A percentile compares a stretch with the other conserved stretches of the same genome.
phyloP scores from a whole-genome alignment of 2,329 filamentous ascomycete species.

The Ascochyta clinopodiicola region DNA sequence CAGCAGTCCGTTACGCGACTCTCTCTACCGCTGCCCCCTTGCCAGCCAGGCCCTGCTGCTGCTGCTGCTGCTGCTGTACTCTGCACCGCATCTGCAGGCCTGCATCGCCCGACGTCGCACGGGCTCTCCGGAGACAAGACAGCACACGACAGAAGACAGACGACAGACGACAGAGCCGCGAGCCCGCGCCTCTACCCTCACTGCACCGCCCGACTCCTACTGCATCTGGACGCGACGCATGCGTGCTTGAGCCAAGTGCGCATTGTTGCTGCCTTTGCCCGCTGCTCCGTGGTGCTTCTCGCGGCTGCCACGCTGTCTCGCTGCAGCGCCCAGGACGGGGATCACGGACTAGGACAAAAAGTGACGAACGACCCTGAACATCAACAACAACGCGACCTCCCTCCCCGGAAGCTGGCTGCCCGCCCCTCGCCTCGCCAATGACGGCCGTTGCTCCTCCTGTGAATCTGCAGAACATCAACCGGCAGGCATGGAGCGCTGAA shows the following conservation, averaged over 20 bases:
- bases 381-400: constrained; percentile 17
- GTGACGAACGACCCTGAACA: constrained; percentile 31
- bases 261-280: constrained; percentile 21
- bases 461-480: constrained; percentile 66
- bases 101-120: constrained; percentile 39
- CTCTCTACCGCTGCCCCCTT: constrained; percentile 18
- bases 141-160: constrained; percentile 30
- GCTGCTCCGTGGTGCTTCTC: constrained; percentile 25
- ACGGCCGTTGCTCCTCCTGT: constrained; percentile 71
- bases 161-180: constrained; percentile 33
- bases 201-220: constrained; percentile 18
- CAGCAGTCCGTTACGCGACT: constrained; percentile 21
- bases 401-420: constrained; percentile 26
- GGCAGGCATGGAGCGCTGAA: constrained; percentile 68
- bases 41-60: constrained; percentile 24
- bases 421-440: constrained; percentile 54
- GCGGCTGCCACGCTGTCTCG: constrained; percentile 37
- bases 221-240: constrained; percentile 31
- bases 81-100: constrained; percentile 14
- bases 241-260: constrained; percentile 30
- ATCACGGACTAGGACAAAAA: constrained; percentile 37
- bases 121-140: constrained; percentile 33
- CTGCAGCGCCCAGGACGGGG: constrained; percentile 36
- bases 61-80: constrained; percentile 20
- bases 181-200: constrained; percentile 15